Evolutionary conservation across 1,284 basidiomycete species (phyloP), one percentile per base, ranked within the genome.

Genomic region (Cryptococcus depauperatus): DNA sequence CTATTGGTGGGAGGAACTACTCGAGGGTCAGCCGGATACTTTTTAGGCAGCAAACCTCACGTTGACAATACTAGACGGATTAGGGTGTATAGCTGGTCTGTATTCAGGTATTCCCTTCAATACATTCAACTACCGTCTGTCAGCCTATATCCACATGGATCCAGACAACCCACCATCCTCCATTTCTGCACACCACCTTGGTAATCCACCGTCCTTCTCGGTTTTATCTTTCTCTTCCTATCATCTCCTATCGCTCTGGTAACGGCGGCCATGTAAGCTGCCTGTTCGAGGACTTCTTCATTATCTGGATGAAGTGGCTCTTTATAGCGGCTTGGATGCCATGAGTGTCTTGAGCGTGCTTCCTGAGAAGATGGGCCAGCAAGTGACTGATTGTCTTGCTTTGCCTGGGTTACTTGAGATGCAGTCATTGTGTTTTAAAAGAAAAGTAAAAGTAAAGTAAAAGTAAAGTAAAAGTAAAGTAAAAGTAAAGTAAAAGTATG

Each of bases 171-270:
- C 61, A 91, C 88, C 73, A 89, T 68, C 42, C 76, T 71, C 85
- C 84, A 93, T 52, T 86, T 77, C 14, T 85, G 84, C 64, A 93
- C 76, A 2, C 82, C 81, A 22, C 89, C 89, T 58, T 85, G 85
- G 64, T 91, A 95, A 71, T 97, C 93, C 11, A 97, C 89, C 13
- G 93, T 97, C 66, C 90, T 74, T 49, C 93, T 75, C 18, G 93
- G 91, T 56, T 90, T 78, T 46, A 89, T 90, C 73, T 91, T 90
- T 73, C 90, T 88, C 52, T 88, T 77, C 5, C 75, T 70, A 79
- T 56, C 58, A 50, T 62, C 60, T 26, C 59, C 64, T 21, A 54
- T 59, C 55, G 39, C 69, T 54, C 51, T 52, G 1, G 66, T 69
- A n/a, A 74, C 82, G 3, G 85, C 76, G 0, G 72, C 84, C 61